These are phyloP conservation scores for Penicillium atrosanguineum DNA, from an alignment of 495 filamentous ascomycete genomes.

Conservation along the genomic window DNA sequence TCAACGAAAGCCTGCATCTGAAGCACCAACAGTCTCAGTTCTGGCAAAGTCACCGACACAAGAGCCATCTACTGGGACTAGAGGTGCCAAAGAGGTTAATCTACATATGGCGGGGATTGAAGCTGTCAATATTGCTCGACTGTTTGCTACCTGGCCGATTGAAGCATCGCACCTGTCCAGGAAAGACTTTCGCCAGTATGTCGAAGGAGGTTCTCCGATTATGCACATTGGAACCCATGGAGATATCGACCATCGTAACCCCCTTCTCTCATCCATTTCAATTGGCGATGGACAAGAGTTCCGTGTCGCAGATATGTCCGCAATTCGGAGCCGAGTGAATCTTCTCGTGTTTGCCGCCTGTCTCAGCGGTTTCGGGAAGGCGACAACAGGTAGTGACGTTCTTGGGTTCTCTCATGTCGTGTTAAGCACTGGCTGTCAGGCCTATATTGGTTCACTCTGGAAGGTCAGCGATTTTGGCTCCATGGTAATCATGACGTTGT, in stretches of 20 bases:
- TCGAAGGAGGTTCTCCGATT: constrained; percentile 21
- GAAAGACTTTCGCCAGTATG: constrained; percentile 19
- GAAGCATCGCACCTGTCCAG: constrained; percentile 25
- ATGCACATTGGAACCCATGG: constrained; percentile 34
- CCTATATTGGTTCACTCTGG: constrained; percentile 30
- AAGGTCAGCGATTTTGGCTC: constrained; percentile 31
- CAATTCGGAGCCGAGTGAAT: constrained; percentile 22
- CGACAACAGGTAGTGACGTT: constrained; percentile 25
- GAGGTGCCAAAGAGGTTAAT: constrained; percentile 13
- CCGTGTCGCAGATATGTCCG: constrained; percentile 28
- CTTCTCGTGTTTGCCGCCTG: constrained; percentile 32
- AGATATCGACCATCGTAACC: constrained; percentile 21
- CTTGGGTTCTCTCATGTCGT: constrained; percentile 32
- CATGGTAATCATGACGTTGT: constrained; percentile 32
- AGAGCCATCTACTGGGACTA: neutral
- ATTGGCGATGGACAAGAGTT: constrained; percentile 28
- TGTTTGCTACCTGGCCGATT: constrained; percentile 29
- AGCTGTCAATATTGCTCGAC: constrained; percentile 26
- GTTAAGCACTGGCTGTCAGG: constrained; percentile 28
- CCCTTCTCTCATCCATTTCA: constrained; percentile 30
- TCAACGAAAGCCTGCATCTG: constrained; percentile 16
- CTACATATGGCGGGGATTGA: constrained; percentile 30
- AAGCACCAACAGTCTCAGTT: constrained; percentile 24
- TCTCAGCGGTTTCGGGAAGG: constrained; percentile 28
- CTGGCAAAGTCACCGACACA: constrained; percentile 23